Percentiles rank a stretch among this genome's conserved stretches.
Evolutionary conservation across 176 grass and related monocot genomes (phyloP).

Genomic region (Cenchrus americanus): DNA sequence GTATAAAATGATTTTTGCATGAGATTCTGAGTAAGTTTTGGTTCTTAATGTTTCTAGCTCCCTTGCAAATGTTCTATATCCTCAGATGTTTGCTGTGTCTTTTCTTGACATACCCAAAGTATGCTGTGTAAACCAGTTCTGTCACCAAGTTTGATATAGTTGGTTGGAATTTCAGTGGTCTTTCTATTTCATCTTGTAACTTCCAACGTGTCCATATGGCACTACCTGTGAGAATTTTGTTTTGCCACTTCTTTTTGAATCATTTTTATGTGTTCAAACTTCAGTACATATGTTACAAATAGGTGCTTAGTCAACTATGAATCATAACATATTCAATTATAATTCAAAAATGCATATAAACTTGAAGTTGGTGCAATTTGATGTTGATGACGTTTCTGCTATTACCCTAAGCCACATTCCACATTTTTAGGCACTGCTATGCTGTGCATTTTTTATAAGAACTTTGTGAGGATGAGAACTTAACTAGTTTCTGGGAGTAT

Average conservation of each 20-base stretch:
- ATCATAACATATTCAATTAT: slow-evolving; percentile 15
- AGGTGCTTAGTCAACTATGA: background rate
- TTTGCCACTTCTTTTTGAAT: background rate
- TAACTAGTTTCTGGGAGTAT: background rate
- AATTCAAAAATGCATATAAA: background rate
- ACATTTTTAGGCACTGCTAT: background rate
- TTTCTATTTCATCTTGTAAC: background rate
- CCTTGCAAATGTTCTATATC: background rate
- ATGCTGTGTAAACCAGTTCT: background rate
- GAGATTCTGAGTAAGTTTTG: background rate
- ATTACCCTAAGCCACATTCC: background rate
- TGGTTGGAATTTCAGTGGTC: slow-evolving; percentile 28
- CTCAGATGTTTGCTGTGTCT: slow-evolving; percentile 6
- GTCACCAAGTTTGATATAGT: slow-evolving; percentile 8
- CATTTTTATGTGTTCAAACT: background rate
- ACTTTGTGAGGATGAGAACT: background rate
- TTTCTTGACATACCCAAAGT: background rate
- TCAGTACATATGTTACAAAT: background rate
- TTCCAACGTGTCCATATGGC: background rate
- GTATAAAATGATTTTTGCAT: background rate
- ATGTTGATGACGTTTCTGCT: background rate
- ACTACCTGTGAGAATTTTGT: background rate
- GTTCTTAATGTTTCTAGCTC: background rate
- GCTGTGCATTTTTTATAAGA: background rate
- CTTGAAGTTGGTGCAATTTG: background rate